These are phyloP conservation scores for Thermothelomyces thermophilus DNA, from an alignment of 2,329 filamentous ascomycete genomes.

Conservation along the genomic window DNA sequence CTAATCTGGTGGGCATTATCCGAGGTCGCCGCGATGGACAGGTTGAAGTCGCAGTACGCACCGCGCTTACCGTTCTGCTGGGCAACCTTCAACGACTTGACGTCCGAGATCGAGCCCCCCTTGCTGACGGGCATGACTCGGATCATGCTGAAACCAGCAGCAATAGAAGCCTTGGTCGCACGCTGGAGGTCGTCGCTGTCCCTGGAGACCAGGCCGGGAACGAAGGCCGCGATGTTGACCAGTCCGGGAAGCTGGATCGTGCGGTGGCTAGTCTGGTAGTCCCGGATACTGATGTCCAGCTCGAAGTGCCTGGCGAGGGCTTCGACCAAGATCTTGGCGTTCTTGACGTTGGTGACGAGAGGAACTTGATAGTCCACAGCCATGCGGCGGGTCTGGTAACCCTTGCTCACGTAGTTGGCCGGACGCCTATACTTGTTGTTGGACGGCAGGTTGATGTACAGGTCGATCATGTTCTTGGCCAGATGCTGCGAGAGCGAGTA, in stretches of 20 bases:
- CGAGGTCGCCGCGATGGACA: slow-evolving; percentile 68
- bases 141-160: slow-evolving; percentile 73
- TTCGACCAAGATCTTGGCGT: slow-evolving; percentile 94
- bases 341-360: slow-evolving; percentile 97
- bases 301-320: slow-evolving; percentile 86
- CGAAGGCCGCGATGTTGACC: slow-evolving; percentile 74
- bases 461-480: slow-evolving; percentile 93
- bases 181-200: slow-evolving; percentile 61
- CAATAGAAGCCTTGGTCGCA: slow-evolving; percentile 67
- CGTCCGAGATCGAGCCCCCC: slow-evolving; percentile 66
- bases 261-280: slow-evolving; percentile 86
- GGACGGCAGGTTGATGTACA: slow-evolving; percentile 99
- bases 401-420: slow-evolving; percentile 97
- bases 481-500: slow-evolving; percentile 96
- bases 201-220: slow-evolving; percentile 61
- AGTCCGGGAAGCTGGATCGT: slow-evolving; percentile 67
- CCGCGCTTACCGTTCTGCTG: slow-evolving; percentile 63
- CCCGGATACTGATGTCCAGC: slow-evolving; percentile 72
- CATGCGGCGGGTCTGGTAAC: slow-evolving; percentile 94
- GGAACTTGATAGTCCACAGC: slow-evolving; percentile 96
- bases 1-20: slow-evolving; percentile 69
- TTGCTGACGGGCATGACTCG: slow-evolving; percentile 70
- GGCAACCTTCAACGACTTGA: slow-evolving; percentile 61
- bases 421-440: slow-evolving; percentile 95
- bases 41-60: slow-evolving; percentile 71